A percentile compares a stretch with the other conserved stretches of the same genome.
Conservation (phyloP, 2,329 filamentous ascomycete species). For the Trichophyton verrucosum region DNA sequence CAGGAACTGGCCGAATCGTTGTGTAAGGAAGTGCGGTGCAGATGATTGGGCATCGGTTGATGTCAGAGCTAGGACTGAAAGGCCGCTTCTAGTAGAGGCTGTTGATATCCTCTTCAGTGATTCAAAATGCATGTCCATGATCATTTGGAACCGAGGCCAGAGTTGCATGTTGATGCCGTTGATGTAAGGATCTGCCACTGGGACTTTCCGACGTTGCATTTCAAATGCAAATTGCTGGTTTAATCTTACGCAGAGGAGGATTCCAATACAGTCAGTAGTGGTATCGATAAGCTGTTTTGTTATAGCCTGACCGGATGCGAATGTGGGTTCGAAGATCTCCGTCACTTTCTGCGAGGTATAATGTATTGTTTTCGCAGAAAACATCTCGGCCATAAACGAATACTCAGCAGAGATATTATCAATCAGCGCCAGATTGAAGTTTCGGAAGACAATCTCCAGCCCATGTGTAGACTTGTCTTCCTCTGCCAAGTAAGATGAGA, state of each 20-base stretch:
- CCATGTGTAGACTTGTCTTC: constrained; percentile 79
- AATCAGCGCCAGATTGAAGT: constrained; percentile 85
- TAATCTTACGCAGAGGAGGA: constrained; percentile 80
- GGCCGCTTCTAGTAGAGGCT: constrained; percentile 36
- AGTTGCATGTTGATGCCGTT: constrained; percentile 92
- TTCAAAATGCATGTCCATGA: constrained; percentile 88
- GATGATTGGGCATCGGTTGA: constrained; percentile 33
- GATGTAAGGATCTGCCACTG: constrained; percentile 78
- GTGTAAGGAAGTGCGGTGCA: constrained; percentile 82
- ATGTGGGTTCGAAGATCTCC: constrained; percentile 81
- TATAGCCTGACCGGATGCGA: constrained; percentile 65
- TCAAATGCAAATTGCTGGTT: constrained; percentile 94
- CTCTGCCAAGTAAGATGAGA: constrained; percentile 82
- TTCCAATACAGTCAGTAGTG: constrained; percentile 71
- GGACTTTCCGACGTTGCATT: constrained; percentile 79
- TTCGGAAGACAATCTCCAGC: constrained; percentile 78
- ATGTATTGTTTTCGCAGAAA: constrained; percentile 63
- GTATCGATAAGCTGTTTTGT: constrained; percentile 65
- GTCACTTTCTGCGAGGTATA: constrained; percentile 71
- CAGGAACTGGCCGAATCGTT: constrained; percentile 87
- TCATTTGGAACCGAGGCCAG: constrained; percentile 87
- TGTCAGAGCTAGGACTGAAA: constrained; percentile 44
- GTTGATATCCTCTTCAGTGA: constrained; percentile 54
- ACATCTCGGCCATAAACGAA: constrained; percentile 82
- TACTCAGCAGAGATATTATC: constrained; percentile 95